phyloP scores from a whole-genome alignment of 495 filamentous ascomycete genomes.

The Neurospora sp. region DNA sequence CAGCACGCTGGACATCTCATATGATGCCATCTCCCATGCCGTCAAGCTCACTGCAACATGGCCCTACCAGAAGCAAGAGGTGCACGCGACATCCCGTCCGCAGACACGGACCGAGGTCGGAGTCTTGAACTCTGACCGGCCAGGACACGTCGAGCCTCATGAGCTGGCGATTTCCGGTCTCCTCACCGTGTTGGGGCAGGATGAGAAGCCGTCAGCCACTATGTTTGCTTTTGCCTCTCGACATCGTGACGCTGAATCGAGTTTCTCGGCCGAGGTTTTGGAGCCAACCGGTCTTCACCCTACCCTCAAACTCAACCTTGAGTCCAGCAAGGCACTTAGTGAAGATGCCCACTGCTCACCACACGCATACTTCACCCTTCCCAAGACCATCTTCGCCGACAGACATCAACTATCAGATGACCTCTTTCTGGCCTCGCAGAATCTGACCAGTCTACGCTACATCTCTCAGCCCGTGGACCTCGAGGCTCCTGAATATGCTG shows the following conservation, averaged over 20 bases:
- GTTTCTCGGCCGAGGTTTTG: slow-evolving; percentile 45
- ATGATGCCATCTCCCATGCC: slow-evolving; percentile 58
- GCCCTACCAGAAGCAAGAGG: slow-evolving; percentile 33
- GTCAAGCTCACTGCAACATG: slow-evolving; percentile 54
- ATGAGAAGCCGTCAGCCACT: slow-evolving; percentile 53
- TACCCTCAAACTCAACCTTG: slow-evolving; percentile 52
- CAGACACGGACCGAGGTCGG: slow-evolving; percentile 60
- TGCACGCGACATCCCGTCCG: slow-evolving; percentile 25
- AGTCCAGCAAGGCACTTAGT: slow-evolving; percentile 27
- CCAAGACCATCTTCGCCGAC: slow-evolving; percentile 75
- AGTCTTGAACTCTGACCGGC: slow-evolving; percentile 57
- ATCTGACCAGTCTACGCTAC: slow-evolving; percentile 56
- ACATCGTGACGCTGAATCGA: slow-evolving; percentile 50
- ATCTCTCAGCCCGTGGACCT: slow-evolving; percentile 79
- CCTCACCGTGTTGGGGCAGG: slow-evolving; percentile 67
- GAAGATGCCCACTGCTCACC: slow-evolving; percentile 49
- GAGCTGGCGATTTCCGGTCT: slow-evolving; percentile 71
- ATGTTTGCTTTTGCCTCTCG: slow-evolving; percentile 87
- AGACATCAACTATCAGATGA: slow-evolving; percentile 50
- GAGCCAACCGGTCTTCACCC: slow-evolving; percentile 82
- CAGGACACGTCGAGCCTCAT: slow-evolving; percentile 48
- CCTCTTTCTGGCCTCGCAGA: slow-evolving; percentile 50
- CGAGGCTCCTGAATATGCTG: slow-evolving; percentile 79
- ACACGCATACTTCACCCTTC: slow-evolving; percentile 79
- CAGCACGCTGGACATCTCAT: slow-evolving; percentile 66